A percentile compares a stretch with the other conserved stretches of the same genome.
phyloP scores from a whole-genome alignment of 352 stramenopile species.

The Phytophthora pisi region DNA sequence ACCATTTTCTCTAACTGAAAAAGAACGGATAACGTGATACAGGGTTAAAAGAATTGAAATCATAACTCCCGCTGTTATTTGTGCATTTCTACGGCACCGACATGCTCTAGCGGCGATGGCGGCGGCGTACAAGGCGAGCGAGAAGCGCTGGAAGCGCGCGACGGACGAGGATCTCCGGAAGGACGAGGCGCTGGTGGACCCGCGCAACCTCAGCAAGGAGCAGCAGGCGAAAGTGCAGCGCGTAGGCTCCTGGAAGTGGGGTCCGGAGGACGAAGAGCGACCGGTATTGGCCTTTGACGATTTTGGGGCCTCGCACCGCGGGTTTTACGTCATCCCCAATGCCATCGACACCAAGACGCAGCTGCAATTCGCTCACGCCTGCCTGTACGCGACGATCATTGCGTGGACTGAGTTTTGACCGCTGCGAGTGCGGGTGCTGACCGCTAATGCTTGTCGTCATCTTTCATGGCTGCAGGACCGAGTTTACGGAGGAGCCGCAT shows the following conservation, averaged over 20 bases:
- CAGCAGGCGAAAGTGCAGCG: conserved; percentile 37
- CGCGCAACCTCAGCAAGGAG: conserved; percentile 35
- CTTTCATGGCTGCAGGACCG: conserved; percentile 41
- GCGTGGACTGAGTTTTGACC: background rate
- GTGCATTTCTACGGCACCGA: conserved; percentile 11
- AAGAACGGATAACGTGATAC: background rate
- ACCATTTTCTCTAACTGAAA: too few relatives aligned
- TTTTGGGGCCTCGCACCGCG: conserved; percentile 51
- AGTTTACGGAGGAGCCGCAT: conserved; percentile 74
- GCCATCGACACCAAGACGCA: conserved; percentile 58
- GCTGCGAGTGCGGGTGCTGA: conserved; percentile 11
- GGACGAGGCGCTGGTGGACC: conserved; percentile 51
- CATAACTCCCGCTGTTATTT: background rate
- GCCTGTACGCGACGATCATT: conserved; percentile 49
- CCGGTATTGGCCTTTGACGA: conserved; percentile 60
- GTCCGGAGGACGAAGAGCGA: conserved; percentile 21
- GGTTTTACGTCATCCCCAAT: conserved; percentile 73
- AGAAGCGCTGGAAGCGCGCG: conserved; percentile 79
- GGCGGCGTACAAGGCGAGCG: conserved; percentile 65
- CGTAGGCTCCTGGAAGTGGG: conserved; percentile 50
- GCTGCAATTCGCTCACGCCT: conserved; percentile 56
- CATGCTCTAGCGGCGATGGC: conserved; percentile 4
- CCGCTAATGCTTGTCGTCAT: background rate
- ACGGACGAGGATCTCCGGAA: conserved; percentile 28
- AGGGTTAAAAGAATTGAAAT: background rate